Base-by-base conservation (phyloP, 768 basidiomycete genomes). In the Rickenella mellea region DNA sequence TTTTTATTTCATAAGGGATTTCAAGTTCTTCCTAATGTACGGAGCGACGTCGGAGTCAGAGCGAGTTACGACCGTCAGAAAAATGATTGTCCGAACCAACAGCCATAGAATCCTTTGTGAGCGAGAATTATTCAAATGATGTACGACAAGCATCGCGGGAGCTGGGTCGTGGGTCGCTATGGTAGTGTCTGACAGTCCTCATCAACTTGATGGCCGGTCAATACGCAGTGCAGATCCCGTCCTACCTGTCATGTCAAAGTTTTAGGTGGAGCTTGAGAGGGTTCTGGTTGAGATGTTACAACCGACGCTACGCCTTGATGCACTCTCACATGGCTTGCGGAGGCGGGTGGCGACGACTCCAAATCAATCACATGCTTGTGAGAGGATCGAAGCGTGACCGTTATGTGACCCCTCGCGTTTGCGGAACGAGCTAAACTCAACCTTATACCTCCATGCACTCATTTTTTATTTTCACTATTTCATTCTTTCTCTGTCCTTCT, bases 1-100 rank as follows among this genome's bases (percentile, higher is more conserved):
- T 55, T 49, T 67, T 70, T 51, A 73, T 57, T 33, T 63, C 55
- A 45, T 73, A 73, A 1, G 63, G 58, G 1, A 69, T 46, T n/a
- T 57, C 54, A 7, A 78, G 62, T 47, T 78, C 76, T 54, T 78
- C 73, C 73, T 75, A 39, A 17, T 31, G 4, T 12, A 29, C 38
- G n/a, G 15, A n/a, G n/a, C n/a, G n/a, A n/a, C n/a, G n/a, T n/a
- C n/a, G n/a, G n/a, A n/a, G n/a, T n/a, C 24, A 19, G 15, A 36
- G 9, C 15, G 4, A 7, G 24, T 10, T 40, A 36, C 11, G 2
- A 36, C 11, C 8, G 14, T 17, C n/a, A 27, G 9, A 21, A 22
- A 12, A 17, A 40, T 14, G 41, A 36, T 37, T 36, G 29, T 38
- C 42, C 52, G 44, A 37, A 62, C 66, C 54, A 65, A 48, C 26